These are phyloP conservation scores for Tolypocladium amazonense DNA, from an alignment of 2,329 filamentous ascomycete genomes.

Conservation along the genomic window DNA sequence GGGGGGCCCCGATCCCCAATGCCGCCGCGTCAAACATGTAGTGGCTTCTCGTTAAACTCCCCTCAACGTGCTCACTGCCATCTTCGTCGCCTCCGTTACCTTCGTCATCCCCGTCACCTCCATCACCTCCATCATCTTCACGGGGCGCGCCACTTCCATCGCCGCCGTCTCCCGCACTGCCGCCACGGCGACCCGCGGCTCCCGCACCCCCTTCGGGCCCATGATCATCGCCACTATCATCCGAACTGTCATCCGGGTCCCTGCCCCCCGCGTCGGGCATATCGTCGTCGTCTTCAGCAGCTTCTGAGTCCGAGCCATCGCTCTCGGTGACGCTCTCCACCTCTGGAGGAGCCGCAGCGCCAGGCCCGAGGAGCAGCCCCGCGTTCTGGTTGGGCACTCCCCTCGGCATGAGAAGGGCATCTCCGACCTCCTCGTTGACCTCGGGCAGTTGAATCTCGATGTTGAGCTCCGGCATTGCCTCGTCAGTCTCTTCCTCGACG, in stretches of 20 bases:
- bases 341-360: not conserved
- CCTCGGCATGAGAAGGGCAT: not conserved
- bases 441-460: not conserved
- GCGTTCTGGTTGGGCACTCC: not conserved
- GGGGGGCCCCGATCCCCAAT: too few relatives aligned
- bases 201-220: not conserved
- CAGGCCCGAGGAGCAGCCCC: not conserved
- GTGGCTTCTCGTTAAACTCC: not conserved
- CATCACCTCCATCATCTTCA: not conserved
- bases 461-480: not conserved
- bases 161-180: not conserved
- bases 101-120: not conserved
- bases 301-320: not conserved
- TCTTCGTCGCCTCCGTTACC: not conserved
- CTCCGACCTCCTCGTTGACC: not conserved
- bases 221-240: not conserved
- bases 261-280: not conserved
- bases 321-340: not conserved
- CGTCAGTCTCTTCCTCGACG: constrained; percentile 1
- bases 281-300: not conserved
- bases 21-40: too few relatives aligned
- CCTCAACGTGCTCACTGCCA: not conserved
- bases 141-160: not conserved
- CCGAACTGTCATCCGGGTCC: not conserved
- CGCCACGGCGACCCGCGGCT: not conserved